Conservation (phyloP, 768 basidiomycete species). For the Leucocoprinus sp. region DNA sequence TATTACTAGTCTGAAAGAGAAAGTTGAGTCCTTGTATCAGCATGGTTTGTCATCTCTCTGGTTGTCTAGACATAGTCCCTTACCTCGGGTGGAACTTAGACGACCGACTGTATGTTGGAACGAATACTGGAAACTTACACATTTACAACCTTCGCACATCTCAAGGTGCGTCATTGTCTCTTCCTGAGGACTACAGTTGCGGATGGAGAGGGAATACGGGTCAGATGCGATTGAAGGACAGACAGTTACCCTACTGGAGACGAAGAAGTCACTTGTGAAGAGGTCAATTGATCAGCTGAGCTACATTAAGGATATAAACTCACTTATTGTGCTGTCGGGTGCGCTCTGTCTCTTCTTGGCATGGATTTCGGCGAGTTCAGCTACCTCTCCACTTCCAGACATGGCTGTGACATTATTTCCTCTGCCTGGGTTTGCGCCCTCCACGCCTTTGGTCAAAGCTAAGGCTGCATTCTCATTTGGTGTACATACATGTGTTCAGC, state of each 20-base stretch:
- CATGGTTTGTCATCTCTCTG: conserved; percentile 27
- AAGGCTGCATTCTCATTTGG: conserved; percentile 82
- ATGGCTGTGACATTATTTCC: conserved; percentile 66
- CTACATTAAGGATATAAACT: conserved; percentile 78
- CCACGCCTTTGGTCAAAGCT: conserved; percentile 66
- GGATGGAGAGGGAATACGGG: conserved; percentile 13
- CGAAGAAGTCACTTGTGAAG: conserved; percentile 55
- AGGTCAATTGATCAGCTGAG: conserved; percentile 84
- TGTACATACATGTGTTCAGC: conserved; percentile 52
- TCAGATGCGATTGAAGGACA: conserved; percentile 17
- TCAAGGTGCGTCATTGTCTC: conserved; percentile 3
- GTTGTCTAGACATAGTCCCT: neutral
- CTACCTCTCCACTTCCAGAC: conserved; percentile 40
- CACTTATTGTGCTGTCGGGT: conserved; percentile 83
- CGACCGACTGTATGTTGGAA: conserved; percentile 35
- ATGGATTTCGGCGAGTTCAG: neutral
- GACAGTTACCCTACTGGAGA: conserved; percentile 42
- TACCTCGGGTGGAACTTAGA: conserved; percentile 20
- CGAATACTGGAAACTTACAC: conserved; percentile 27
- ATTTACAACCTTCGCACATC: conserved; percentile 22
- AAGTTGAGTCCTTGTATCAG: conserved; percentile 36
- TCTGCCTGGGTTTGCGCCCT: conserved; percentile 61
- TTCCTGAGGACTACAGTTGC: conserved; percentile 1
- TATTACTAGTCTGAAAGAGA: conserved; percentile 39
- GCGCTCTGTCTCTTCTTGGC: conserved; percentile 14